Evolutionary conservation across 1,284 basidiomycete genomes (phyloP).

Genomic region (Kwoniella shivajii): DNA sequence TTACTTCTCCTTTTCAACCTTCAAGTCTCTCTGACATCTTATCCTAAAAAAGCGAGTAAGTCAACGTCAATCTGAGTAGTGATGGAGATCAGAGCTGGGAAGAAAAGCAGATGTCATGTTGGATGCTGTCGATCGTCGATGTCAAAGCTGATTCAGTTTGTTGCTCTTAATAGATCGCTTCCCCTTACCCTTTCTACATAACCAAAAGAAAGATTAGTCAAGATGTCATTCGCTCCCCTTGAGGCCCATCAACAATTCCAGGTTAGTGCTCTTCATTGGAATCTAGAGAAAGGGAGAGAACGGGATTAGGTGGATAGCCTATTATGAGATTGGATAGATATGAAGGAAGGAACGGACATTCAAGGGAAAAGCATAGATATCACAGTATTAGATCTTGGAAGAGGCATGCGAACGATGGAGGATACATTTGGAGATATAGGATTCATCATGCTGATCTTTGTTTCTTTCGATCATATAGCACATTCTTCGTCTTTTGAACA

Average conservation of each 20-base stretch:
- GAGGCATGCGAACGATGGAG: background rate
- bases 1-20: slow-evolving; percentile 8
- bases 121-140: too few relatives aligned
- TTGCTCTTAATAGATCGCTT: slow-evolving; percentile 15
- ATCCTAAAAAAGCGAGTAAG: slow-evolving; percentile 16
- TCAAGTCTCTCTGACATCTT: slow-evolving; percentile 18
- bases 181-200: slow-evolving; percentile 4
- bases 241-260: slow-evolving; percentile 92
- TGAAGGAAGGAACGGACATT: background rate
- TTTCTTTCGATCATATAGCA: slow-evolving; percentile 61
- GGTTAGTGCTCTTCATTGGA: slow-evolving; percentile 56
- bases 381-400: too few relatives aligned
- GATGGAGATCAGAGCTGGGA: too few relatives aligned
- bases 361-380: too few relatives aligned
- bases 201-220: slow-evolving; percentile 27
- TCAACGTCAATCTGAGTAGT: slow-evolving; percentile 2
- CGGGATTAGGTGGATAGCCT: background rate
- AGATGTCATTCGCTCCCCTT: slow-evolving; percentile 90
- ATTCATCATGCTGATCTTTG: background rate
- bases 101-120: too few relatives aligned
- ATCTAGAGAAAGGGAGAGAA: background rate
- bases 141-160: too few relatives aligned
- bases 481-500: slow-evolving; percentile 98
- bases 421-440: background rate
- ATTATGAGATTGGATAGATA: too few relatives aligned